Evolutionary conservation across 768 basidiomycete species (phyloP).

Genomic region (Plicaturopsis crispa): DNA sequence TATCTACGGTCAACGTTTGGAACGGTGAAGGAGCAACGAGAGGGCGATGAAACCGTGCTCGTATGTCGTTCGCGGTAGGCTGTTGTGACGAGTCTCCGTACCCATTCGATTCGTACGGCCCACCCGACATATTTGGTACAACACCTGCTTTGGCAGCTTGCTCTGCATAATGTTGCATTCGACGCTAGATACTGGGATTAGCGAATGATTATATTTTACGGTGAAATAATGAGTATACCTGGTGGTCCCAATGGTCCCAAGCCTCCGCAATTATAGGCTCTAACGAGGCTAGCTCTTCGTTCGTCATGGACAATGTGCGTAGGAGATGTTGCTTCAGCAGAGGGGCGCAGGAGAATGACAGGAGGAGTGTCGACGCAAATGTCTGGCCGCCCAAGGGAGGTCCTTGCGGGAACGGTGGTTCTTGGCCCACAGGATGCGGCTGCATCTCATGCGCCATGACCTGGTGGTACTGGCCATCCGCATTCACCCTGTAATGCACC

Average conservation of each 20-base stretch:
- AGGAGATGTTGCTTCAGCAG: conserved; percentile 70
- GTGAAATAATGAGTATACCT: conserved; percentile 34
- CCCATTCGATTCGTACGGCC: conserved; percentile 18
- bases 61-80: conserved; percentile 43
- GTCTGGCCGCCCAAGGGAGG: conserved; percentile 57
- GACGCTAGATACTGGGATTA: conserved; percentile 26
- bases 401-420: conserved; percentile 58
- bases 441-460: conserved; percentile 24
- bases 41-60: conserved; percentile 57
- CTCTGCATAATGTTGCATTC: conserved; percentile 37
- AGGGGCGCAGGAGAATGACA: conserved; percentile 71
- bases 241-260: conserved; percentile 83
- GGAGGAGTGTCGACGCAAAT: conserved; percentile 70
- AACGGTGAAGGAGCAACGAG: conserved; percentile 58
- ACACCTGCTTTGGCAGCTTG: conserved; percentile 19
- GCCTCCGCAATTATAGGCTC: conserved; percentile 79
- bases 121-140: conserved; percentile 16
- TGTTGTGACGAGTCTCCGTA: conserved; percentile 19
- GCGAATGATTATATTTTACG: conserved; percentile 5
- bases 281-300: conserved; percentile 70
- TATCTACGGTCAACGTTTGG: conserved; percentile 9
- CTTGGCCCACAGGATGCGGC: conserved; percentile 24
- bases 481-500: conserved; percentile 52
- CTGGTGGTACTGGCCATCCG: conserved; percentile 27
- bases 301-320: conserved; percentile 64